Evolutionary conservation across 2,329 filamentous ascomycete species (phyloP).

Genomic region (Aspergillus sp.): DNA sequence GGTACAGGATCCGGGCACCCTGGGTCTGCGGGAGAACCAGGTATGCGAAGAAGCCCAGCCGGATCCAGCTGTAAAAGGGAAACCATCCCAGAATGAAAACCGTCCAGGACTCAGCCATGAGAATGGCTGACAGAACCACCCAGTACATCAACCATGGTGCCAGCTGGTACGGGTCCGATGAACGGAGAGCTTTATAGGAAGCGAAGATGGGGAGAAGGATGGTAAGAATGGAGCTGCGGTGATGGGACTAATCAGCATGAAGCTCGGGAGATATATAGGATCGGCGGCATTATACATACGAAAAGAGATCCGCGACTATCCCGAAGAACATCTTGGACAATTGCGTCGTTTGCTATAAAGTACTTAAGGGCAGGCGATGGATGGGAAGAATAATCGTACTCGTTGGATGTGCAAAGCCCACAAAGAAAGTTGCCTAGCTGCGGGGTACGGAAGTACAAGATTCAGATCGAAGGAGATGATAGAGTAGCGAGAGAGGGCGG

Average conservation of each 20-base stretch:
- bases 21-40: conserved; percentile 98
- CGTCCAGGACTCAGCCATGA: conserved; percentile 83
- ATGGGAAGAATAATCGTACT: neutral
- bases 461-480: neutral
- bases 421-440: conserved; percentile 7
- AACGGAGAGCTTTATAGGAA: conserved; percentile 96
- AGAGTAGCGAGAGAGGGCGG: neutral
- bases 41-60: conserved; percentile 83
- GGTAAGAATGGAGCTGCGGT: conserved; percentile 72
- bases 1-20: conserved; percentile 82
- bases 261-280: neutral
- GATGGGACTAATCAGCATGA: conserved; percentile 11
- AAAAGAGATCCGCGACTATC: conserved; percentile 73
- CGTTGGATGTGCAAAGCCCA: neutral
- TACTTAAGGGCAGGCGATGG: neutral
- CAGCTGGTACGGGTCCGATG: conserved; percentile 81
- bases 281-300: conserved; percentile 54
- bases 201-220: conserved; percentile 95
- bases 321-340: conserved; percentile 69
- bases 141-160: conserved; percentile 99
- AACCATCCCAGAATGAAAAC: conserved; percentile 86
- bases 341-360: neutral
- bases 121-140: conserved; percentile 81
- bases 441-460: conserved; percentile 10
- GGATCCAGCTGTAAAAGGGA: conserved; percentile 91